These are phyloP conservation scores for Nicotiana benthamiana DNA, from an alignment of 257 asterid genomes.

Conservation along the genomic window DNA sequence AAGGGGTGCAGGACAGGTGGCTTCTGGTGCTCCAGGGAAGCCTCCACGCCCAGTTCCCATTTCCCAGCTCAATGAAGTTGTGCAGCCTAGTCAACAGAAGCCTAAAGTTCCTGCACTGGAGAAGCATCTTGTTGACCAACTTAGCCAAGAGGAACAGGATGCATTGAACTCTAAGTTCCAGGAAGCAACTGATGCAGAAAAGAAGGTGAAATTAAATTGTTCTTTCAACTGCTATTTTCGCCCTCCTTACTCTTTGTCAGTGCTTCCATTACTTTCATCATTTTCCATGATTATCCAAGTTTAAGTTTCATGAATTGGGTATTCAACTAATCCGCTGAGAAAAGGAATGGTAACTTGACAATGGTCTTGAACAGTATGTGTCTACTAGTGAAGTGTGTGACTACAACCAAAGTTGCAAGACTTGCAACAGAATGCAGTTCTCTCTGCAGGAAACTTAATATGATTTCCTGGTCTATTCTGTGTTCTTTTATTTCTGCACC, in stretches of 20 bases:
- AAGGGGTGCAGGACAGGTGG: constrained; percentile 35
- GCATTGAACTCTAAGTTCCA: constrained; percentile 67
- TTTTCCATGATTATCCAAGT: neutral
- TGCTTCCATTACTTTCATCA: neutral
- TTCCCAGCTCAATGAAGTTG: constrained; percentile 50
- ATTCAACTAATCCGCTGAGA: neutral
- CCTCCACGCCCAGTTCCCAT: constrained; percentile 91
- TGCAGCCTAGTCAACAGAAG: constrained; percentile 50
- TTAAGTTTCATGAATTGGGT: neutral
- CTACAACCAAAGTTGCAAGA: neutral
- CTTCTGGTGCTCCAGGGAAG: constrained; percentile 48
- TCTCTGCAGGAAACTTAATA: neutral
- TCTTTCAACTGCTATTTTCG: neutral
- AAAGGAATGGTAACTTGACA: neutral
- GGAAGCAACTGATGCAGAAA: constrained; percentile 90
- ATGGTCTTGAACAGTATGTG: constrained; percentile 1
- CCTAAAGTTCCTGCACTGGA: constrained; percentile 90
- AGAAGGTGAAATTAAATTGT: constrained; percentile 44
- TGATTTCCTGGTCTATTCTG: neutral
- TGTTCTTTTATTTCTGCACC: neutral
- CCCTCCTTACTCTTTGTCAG: neutral
- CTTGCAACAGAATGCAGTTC: neutral
- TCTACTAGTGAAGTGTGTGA: constrained; percentile 1
- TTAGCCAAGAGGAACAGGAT: constrained; percentile 87
- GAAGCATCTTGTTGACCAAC: constrained; percentile 82